phyloP scores from a whole-genome alignment of 495 filamentous ascomycete species.

The Bryoglossum gracile region DNA sequence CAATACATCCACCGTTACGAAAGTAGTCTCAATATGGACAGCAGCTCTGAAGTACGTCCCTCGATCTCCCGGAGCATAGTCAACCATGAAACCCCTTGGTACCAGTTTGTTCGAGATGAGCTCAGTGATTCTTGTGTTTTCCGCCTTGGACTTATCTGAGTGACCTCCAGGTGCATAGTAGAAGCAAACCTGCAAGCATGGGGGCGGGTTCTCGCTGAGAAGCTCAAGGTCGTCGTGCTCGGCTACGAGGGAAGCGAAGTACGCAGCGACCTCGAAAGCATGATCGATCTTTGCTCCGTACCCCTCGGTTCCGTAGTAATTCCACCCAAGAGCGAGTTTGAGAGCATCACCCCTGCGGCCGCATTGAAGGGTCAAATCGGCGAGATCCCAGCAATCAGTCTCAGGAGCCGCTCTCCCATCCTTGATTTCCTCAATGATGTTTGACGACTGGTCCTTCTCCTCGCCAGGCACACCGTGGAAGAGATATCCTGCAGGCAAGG shows the following conservation, averaged over 20 bases:
- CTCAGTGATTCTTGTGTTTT: slow-evolving; percentile 65
- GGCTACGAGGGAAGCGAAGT: slow-evolving; percentile 32
- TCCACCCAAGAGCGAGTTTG: slow-evolving; percentile 82
- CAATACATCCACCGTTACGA: slow-evolving; percentile 68
- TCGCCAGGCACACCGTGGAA: slow-evolving; percentile 54
- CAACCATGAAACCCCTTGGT: slow-evolving; percentile 79
- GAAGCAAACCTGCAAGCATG: slow-evolving; percentile 93
- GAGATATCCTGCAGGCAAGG: slow-evolving; percentile 77
- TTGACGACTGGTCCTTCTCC: slow-evolving; percentile 45
- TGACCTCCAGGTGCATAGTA: slow-evolving; percentile 61
- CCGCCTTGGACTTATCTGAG: slow-evolving; percentile 38
- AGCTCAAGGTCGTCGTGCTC: slow-evolving; percentile 55
- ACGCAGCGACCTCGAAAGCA: slow-evolving; percentile 21
- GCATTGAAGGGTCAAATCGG: slow-evolving; percentile 87
- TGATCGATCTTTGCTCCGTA: slow-evolving; percentile 22
- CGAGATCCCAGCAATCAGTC: slow-evolving; percentile 85
- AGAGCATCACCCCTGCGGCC: slow-evolving; percentile 78
- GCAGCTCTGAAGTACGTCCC: slow-evolving; percentile 88
- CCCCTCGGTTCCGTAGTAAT: slow-evolving; percentile 62
- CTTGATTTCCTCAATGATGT: too few species aligned
- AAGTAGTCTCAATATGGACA: slow-evolving; percentile 67
- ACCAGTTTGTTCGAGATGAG: slow-evolving; percentile 59
- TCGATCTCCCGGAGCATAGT: slow-evolving; percentile 74
- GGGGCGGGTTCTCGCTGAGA: slow-evolving; percentile 67
- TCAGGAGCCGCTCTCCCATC: too few species aligned